Evolutionary conservation across 2,329 filamentous ascomycete genomes (phyloP).

Genomic region (Onygena corvina): DNA sequence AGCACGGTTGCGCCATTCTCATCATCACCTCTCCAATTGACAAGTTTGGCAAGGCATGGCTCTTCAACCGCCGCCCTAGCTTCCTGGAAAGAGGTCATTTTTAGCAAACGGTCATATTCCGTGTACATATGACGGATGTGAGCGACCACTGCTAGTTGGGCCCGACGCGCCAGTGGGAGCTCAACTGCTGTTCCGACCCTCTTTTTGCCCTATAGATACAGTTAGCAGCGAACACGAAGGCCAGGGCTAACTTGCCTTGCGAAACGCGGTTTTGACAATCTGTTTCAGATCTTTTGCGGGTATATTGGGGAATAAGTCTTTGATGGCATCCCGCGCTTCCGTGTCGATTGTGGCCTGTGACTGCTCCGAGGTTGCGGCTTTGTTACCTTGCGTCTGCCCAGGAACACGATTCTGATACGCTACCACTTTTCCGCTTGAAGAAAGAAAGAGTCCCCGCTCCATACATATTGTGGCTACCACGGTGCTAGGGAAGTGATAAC

Average conservation of each 20-base stretch:
- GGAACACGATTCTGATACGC: conserved; percentile 25
- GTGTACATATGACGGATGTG: conserved; percentile 53
- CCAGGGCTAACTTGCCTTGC: conserved; percentile 36
- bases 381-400: conserved; percentile 16
- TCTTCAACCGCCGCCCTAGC: conserved; percentile 46
- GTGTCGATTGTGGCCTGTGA: conserved; percentile 40
- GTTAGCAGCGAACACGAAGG: conserved; percentile 17
- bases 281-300: conserved; percentile 45
- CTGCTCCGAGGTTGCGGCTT: conserved; percentile 22
- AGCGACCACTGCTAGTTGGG: conserved; percentile 50
- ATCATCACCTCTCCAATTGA: conserved; percentile 52
- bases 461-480: conserved; percentile 47
- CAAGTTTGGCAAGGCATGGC: conserved; percentile 43
- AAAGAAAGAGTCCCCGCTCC: conserved; percentile 36
- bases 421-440: conserved; percentile 37
- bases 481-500: conserved; percentile 51
- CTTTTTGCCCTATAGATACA: conserved; percentile 36
- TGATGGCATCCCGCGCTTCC: conserved; percentile 47
- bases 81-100: conserved; percentile 41
- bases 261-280: conserved; percentile 50
- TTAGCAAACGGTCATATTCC: conserved; percentile 49
- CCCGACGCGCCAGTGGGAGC: conserved; percentile 44
- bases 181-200: conserved; percentile 47
- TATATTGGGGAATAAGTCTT: conserved; percentile 52
- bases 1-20: conserved; percentile 42